Conservation (phyloP, 306 rosid genomes). For the Nissolia schottii region DNA sequence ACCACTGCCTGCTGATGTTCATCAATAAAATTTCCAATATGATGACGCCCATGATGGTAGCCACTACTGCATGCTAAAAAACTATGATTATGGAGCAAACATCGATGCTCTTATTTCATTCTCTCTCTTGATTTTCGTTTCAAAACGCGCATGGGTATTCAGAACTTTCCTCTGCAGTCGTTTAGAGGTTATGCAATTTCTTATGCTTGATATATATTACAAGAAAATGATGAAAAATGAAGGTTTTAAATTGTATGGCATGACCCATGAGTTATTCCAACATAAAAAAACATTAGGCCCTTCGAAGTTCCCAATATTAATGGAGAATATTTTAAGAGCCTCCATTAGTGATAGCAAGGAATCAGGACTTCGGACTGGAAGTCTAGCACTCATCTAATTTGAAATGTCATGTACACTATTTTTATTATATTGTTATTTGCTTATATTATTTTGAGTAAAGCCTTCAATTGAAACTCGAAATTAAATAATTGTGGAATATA, state of each 20-base stretch:
- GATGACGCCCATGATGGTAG: conserved; percentile 38
- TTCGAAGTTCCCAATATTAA: background rate
- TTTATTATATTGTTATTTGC: too few relatives aligned
- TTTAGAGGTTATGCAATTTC: conserved; percentile 12
- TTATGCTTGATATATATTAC: background rate
- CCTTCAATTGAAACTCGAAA: too few relatives aligned
- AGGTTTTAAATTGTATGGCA: background rate
- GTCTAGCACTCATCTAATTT: too few relatives aligned
- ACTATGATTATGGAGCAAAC: conserved; percentile 33
- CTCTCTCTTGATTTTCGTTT: background rate
- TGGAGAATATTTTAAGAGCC: background rate
- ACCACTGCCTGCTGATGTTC: conserved; percentile 17
- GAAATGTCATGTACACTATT: too few relatives aligned
- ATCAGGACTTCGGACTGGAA: too few relatives aligned
- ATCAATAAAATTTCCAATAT: conserved; percentile 42
- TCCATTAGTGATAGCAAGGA: too few relatives aligned
- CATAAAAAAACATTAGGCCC: background rate
- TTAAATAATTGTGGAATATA: too few relatives aligned
- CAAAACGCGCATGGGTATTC: conserved; percentile 16
- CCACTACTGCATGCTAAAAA: conserved; percentile 30
- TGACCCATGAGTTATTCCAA: background rate
- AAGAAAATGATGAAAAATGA: background rate
- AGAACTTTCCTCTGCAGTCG: background rate
- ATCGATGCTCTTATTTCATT: conserved; percentile 22
- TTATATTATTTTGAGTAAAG: too few relatives aligned